Conservation (phyloP, 2,329 filamentous ascomycete species). For the Metarhizium humberi region DNA sequence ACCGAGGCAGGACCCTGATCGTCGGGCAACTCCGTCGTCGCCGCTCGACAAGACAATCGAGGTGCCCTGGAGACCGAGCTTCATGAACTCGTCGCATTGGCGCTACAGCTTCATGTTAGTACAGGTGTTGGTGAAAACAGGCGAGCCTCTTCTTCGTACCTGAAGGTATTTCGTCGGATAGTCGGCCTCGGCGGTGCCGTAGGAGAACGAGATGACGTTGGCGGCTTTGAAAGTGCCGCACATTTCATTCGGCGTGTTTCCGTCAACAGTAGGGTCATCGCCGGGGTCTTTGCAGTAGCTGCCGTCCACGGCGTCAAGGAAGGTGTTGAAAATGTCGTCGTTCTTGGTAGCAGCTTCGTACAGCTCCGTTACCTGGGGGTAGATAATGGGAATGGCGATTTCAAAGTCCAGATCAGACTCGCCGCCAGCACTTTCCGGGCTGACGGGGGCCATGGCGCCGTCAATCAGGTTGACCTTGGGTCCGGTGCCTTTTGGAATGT, state of each 20-base stretch:
- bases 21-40: slow-evolving; percentile 12
- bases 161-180: slow-evolving; percentile 36
- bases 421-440: no score
- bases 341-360: slow-evolving; percentile 31
- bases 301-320: slow-evolving; percentile 39
- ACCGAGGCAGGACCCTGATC: slow-evolving; percentile 9
- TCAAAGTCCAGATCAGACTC: no score
- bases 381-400: no score
- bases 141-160: background rate
- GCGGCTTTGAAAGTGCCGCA: slow-evolving; percentile 19
- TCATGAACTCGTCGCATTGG: slow-evolving; percentile 34
- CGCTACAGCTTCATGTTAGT: slow-evolving; percentile 14
- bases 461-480: no score
- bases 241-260: slow-evolving; percentile 28
- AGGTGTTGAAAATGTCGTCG: slow-evolving; percentile 31
- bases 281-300: slow-evolving; percentile 39
- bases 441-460: no score
- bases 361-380: slow-evolving; percentile 12
- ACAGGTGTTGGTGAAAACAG: background rate
- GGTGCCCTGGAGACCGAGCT: slow-evolving; percentile 34
- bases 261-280: slow-evolving; percentile 38
- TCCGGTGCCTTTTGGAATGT: no score
- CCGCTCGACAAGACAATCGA: slow-evolving; percentile 31
- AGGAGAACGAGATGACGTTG: slow-evolving; percentile 30
- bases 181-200: slow-evolving; percentile 20